Evolutionary conservation across 1,284 basidiomycete genomes (phyloP).

Genomic region (Ustilago tritici): DNA sequence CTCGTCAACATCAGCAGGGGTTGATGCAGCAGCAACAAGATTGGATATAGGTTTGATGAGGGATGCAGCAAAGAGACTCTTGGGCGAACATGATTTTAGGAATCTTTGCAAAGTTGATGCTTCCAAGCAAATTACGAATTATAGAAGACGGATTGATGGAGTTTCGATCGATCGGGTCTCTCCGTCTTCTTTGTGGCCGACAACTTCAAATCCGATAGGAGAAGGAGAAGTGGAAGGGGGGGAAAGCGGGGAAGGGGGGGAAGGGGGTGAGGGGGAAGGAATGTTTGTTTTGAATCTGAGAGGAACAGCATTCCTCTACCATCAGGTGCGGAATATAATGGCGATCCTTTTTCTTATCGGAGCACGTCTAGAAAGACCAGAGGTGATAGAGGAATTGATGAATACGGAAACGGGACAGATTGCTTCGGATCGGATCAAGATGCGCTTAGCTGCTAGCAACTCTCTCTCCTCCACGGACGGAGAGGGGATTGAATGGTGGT

Average conservation of each 20-base stretch:
- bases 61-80: constrained; percentile 78
- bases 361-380: constrained; percentile 80
- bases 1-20: not conserved
- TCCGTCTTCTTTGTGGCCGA: constrained; percentile 39
- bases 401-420: constrained; percentile 73
- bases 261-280: constrained; percentile 53
- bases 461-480: not conserved
- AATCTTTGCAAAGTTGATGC: constrained; percentile 97
- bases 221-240: not conserved
- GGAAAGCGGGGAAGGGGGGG: constrained; percentile 38
- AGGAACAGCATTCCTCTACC: constrained; percentile 92
- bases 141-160: constrained; percentile 76
- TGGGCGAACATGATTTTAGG: constrained; percentile 94
- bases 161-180: constrained; percentile 74
- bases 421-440: constrained; percentile 40
- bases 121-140: constrained; percentile 88
- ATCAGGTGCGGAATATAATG: constrained; percentile 97
- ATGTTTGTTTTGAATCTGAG: constrained; percentile 84
- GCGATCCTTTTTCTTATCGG: constrained; percentile 91
- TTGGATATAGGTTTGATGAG: constrained; percentile 76
- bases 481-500: constrained; percentile 38
- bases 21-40: constrained; percentile 21
- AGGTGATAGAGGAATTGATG: constrained; percentile 80
- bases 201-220: not conserved
- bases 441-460: constrained; percentile 23